Conservation (phyloP, 2,329 filamentous ascomycete genomes). For the Apiospora aurea region DNA sequence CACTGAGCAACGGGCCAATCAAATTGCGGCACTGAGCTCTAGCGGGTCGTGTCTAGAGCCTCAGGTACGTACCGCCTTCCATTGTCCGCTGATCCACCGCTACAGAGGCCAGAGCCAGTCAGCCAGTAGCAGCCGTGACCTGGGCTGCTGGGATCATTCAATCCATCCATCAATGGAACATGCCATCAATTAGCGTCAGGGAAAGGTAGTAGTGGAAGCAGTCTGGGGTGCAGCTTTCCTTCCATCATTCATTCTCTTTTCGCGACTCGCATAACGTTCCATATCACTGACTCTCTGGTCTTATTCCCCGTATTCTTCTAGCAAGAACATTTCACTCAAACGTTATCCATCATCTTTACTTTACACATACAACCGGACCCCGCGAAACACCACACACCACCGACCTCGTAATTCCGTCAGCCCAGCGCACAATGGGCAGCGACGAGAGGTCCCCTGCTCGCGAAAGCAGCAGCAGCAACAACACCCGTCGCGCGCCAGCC, state of each 20-base stretch:
- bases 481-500: slow-evolving; percentile 32
- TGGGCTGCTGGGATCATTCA: not conserved
- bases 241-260: slow-evolving; percentile 6
- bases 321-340: not conserved
- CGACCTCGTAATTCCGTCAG: slow-evolving; percentile 9
- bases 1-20: not conserved
- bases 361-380: slow-evolving; percentile 9
- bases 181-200: slow-evolving; percentile 14
- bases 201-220: slow-evolving; percentile 16
- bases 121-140: not conserved
- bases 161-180: not conserved
- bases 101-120: not conserved
- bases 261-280: slow-evolving; percentile 4
- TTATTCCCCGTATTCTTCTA: not conserved
- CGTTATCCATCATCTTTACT: not conserved
- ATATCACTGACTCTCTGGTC: not conserved
- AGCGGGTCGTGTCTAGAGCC: slow-evolving; percentile 5
- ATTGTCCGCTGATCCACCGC: not conserved
- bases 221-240: slow-evolving; percentile 17
- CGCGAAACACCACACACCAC: slow-evolving; percentile 22
- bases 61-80: slow-evolving; percentile 7
- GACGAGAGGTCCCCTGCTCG: slow-evolving; percentile 27
- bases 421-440: slow-evolving; percentile 43
- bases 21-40: not conserved
- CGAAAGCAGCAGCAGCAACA: slow-evolving; percentile 36